Percentiles rank a stretch among this genome's conserved stretches.
These are phyloP conservation scores for Cordyceps militaris DNA, from an alignment of 2,329 filamentous ascomycete genomes.

Conservation along the genomic window DNA sequence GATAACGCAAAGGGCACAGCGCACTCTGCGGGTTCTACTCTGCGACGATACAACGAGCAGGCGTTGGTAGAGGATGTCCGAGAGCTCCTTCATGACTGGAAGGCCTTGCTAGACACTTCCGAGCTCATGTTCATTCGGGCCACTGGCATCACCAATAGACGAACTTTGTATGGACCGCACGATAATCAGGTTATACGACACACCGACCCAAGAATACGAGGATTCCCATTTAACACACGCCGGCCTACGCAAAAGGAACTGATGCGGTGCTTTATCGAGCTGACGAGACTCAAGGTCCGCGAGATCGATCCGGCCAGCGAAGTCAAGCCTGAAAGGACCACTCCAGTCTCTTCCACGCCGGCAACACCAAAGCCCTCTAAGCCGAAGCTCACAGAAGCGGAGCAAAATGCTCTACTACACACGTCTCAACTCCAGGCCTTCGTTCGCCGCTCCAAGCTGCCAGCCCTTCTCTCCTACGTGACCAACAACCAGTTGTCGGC, in stretches of 20 bases:
- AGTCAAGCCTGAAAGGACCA: conserved; percentile 33
- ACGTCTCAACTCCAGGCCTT: conserved; percentile 84
- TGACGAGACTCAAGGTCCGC: conserved; percentile 81
- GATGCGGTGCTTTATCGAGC: conserved; percentile 88
- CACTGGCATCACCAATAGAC: conserved; percentile 76
- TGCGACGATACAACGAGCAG: conserved; percentile 90
- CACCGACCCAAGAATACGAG: conserved; percentile 73
- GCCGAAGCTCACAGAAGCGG: conserved; percentile 69
- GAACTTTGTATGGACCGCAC: conserved; percentile 85
- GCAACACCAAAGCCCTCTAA: conserved; percentile 44
- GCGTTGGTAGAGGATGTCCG: conserved; percentile 86
- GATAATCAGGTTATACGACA: conserved; percentile 76
- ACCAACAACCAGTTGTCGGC: conserved; percentile 64
- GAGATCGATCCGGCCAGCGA: conserved; percentile 64
- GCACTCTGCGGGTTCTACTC: conserved; percentile 83
- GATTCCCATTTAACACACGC: conserved; percentile 89
- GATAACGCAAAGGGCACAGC: conserved; percentile 91
- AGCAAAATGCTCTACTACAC: conserved; percentile 74
- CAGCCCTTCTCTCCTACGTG: conserved; percentile 78
- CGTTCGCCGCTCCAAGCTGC: conserved; percentile 82
- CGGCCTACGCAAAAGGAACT: conserved; percentile 90
- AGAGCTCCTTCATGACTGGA: conserved; percentile 76
- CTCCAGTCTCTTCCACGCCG: conserved; percentile 28
- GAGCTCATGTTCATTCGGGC: conserved; percentile 85
- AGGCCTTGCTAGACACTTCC: conserved; percentile 71